Conservation (phyloP, 2,329 filamentous ascomycete species). For the Ambrosiella xylebori region DNA sequence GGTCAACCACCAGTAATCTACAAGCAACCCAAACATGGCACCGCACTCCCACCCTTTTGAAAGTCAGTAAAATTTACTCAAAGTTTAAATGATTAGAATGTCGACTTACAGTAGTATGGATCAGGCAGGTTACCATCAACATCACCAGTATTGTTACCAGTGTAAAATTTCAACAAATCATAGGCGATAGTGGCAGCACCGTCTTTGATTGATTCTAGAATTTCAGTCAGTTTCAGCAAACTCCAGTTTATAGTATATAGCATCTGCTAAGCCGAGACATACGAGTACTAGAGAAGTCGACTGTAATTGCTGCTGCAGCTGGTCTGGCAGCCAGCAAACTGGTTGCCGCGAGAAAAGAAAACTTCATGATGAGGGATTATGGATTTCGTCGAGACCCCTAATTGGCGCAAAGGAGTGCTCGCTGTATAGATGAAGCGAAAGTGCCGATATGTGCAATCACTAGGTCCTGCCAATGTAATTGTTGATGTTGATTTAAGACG, state of each 20-base stretch:
- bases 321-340: slow-evolving; percentile 8
- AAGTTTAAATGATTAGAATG: slow-evolving; percentile 1
- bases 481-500: background rate
- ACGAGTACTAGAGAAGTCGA: slow-evolving; percentile 19
- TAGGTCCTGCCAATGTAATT: slow-evolving; percentile 1
- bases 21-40: slow-evolving; percentile 50
- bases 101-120: slow-evolving; percentile 44
- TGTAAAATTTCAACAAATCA: slow-evolving; percentile 32
- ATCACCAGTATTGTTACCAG: slow-evolving; percentile 42
- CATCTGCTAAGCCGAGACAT: background rate
- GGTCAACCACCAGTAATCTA: slow-evolving; percentile 58
- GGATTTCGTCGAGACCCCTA: background rate
- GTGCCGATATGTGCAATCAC: background rate
- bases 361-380: slow-evolving; percentile 6
- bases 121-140: slow-evolving; percentile 39
- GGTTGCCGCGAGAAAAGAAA: slow-evolving; percentile 9
- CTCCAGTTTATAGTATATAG: background rate
- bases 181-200: slow-evolving; percentile 31
- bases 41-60: slow-evolving; percentile 48
- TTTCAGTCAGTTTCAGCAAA: slow-evolving; percentile 17
- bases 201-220: slow-evolving; percentile 31
- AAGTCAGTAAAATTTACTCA: slow-evolving; percentile 18
- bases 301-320: slow-evolving; percentile 11
- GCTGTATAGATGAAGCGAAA: background rate
- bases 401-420: background rate